These are phyloP conservation scores for Eucalyptus coolabah DNA, from an alignment of 345 rosid species.

Conservation along the genomic window DNA sequence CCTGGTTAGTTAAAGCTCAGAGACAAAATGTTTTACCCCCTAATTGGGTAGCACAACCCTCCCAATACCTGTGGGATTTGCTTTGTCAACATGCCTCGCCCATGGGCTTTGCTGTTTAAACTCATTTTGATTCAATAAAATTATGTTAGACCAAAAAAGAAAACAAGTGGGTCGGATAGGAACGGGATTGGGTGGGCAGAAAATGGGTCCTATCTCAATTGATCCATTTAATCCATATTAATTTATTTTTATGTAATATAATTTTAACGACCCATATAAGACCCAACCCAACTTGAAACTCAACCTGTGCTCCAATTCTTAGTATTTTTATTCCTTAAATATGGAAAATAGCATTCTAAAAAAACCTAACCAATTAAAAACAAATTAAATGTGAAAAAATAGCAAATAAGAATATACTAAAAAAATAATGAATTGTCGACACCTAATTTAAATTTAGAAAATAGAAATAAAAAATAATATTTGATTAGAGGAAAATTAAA, in stretches of 20 bases:
- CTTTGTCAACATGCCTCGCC: neutral
- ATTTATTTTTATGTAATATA: neutral
- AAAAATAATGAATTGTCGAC: too few species aligned
- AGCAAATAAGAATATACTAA: neutral
- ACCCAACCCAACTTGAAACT: neutral
- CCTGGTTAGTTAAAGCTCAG: neutral
- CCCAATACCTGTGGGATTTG: neutral
- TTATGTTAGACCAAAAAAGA: neutral
- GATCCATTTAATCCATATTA: neutral
- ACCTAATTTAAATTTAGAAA: too few species aligned
- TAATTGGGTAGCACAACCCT: neutral
- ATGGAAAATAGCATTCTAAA: neutral
- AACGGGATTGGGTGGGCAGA: fast-evolving
- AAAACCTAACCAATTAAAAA: neutral
- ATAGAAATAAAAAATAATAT: too few species aligned
- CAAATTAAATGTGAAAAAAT: too few species aligned
- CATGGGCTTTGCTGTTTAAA: neutral
- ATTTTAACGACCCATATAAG: too few species aligned
- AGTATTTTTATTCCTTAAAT: too few species aligned
- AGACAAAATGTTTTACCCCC: neutral
- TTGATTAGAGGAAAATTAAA: too few species aligned
- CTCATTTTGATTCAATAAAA: neutral
- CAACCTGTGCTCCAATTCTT: fast-evolving
- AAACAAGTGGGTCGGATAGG: neutral
- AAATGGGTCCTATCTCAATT: neutral